phyloP scores from a whole-genome alignment of 2,329 filamentous ascomycete species.

The Cladosporium austrohemisphaericum region DNA sequence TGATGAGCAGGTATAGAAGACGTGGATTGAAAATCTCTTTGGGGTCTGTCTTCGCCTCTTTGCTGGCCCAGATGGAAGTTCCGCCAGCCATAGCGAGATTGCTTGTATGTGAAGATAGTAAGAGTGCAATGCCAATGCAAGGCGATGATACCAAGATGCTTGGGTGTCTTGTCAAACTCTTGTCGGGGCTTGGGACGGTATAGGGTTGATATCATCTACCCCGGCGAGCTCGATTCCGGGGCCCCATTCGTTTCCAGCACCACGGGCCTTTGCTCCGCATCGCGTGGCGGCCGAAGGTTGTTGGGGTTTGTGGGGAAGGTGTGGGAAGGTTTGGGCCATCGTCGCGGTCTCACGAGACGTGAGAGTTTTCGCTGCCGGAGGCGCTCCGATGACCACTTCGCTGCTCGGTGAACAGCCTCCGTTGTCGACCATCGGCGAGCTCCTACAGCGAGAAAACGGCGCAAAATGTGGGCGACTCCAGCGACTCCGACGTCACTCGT shows the following conservation, averaged over 20 bases:
- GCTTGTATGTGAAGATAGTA: neutral
- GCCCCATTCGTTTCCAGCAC: too few species aligned
- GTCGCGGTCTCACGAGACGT: neutral
- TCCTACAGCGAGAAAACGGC: neutral
- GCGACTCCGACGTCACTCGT: too few species aligned
- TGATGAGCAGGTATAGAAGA: slow-evolving; percentile 18
- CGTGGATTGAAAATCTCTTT: slow-evolving; percentile 20
- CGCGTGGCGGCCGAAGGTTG: neutral
- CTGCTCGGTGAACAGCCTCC: too few species aligned
- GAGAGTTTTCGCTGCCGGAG: neutral
- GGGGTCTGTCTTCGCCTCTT: slow-evolving; percentile 20
- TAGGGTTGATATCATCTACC: neutral
- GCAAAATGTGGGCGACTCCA: too few species aligned
- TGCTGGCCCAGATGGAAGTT: slow-evolving; percentile 19
- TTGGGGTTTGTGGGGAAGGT: neutral
- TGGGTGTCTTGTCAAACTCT: neutral
- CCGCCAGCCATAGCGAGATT: slow-evolving; percentile 17
- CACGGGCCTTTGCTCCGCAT: neutral
- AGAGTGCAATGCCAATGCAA: neutral
- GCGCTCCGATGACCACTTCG: neutral
- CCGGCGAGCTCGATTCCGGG: too few species aligned
- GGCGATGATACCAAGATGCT: neutral
- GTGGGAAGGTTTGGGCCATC: neutral
- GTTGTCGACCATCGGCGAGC: neutral
- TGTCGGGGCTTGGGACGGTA: neutral